Conservation (phyloP, 768 basidiomycete genomes). For the Psilocybe tampanensis region DNA sequence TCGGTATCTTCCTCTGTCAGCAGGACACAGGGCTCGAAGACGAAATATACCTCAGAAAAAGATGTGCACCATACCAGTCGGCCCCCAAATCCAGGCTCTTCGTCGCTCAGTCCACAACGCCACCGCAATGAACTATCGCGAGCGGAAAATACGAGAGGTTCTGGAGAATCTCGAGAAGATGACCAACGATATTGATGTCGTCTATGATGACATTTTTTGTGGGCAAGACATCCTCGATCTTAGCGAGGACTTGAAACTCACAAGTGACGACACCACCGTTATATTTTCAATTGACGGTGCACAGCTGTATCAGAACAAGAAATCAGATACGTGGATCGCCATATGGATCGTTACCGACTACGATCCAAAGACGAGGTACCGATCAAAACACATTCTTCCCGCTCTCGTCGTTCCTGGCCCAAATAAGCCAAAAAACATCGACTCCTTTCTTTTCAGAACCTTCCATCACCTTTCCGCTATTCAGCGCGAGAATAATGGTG, state of each 20-base stretch:
- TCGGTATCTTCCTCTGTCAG: conserved; percentile 1
- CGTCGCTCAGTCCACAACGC: conserved; percentile 24
- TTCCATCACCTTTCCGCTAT: conserved; percentile 37
- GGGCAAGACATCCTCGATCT: conserved; percentile 28
- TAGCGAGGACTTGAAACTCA: conserved; percentile 18
- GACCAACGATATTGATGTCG: neutral
- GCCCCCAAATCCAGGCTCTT: conserved; percentile 45
- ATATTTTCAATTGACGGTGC: conserved; percentile 39
- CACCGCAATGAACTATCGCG: conserved; percentile 26
- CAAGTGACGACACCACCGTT: conserved; percentile 29
- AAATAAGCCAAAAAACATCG: conserved; percentile 36
- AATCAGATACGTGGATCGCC: conserved; percentile 42
- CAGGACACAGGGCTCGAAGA: neutral
- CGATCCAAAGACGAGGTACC: conserved; percentile 30
- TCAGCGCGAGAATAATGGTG: conserved; percentile 26
- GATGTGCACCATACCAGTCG: conserved; percentile 40
- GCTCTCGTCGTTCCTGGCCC: conserved; percentile 36
- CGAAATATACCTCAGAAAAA: conserved; percentile 31
- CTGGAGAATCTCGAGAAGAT: conserved; percentile 1
- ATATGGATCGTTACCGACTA: conserved; percentile 36
- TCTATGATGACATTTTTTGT: conserved; percentile 23
- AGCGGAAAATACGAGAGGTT: conserved; percentile 19
- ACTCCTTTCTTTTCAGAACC: conserved; percentile 34
- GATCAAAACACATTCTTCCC: conserved; percentile 31
- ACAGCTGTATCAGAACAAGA: conserved; percentile 42